phyloP scores from a whole-genome alignment of 2,329 filamentous ascomycete genomes.

The Endocalyx cinctus region DNA sequence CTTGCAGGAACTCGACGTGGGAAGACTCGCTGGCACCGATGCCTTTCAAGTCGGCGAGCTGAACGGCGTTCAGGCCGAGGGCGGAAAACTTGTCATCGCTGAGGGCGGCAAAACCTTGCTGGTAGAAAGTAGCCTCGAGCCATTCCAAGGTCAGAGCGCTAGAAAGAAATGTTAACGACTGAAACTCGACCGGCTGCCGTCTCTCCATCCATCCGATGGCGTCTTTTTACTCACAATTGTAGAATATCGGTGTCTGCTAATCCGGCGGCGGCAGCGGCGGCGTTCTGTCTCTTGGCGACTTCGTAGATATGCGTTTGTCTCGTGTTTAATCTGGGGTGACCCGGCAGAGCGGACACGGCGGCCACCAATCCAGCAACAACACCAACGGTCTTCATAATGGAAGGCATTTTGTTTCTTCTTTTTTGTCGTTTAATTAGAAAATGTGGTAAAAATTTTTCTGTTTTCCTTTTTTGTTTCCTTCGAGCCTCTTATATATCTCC shows the following conservation, averaged over 20 bases:
- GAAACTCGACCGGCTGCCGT: too few relatives aligned
- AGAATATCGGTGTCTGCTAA: slow-evolving; percentile 52
- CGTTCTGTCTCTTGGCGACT: slow-evolving; percentile 46
- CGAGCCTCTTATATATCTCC: too few relatives aligned
- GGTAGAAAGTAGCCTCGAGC: slow-evolving; percentile 70
- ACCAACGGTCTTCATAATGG: slow-evolving; percentile 37
- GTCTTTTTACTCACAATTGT: slow-evolving; percentile 52
- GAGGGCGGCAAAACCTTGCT: slow-evolving; percentile 65
- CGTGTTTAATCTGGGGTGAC: slow-evolving; percentile 37
- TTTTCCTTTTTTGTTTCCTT: slow-evolving; percentile 18
- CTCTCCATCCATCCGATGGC: too few relatives aligned
- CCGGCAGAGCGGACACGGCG: slow-evolving; percentile 43
- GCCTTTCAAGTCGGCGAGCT: slow-evolving; percentile 56
- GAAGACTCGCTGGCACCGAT: slow-evolving; percentile 60
- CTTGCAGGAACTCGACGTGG: slow-evolving; percentile 57
- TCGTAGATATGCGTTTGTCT: slow-evolving; percentile 43
- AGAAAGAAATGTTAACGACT: too few relatives aligned
- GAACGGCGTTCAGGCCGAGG: slow-evolving; percentile 50
- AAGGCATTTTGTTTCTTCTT: slow-evolving; percentile 37
- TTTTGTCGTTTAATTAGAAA: slow-evolving; percentile 15
- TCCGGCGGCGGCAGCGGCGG: slow-evolving; percentile 40
- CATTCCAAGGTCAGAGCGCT: slow-evolving; percentile 70
- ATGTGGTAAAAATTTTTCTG: slow-evolving; percentile 13
- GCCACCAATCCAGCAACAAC: slow-evolving; percentile 42
- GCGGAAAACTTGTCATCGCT: slow-evolving; percentile 59